These are phyloP conservation scores for Saraca asoca DNA, from an alignment of 331 rosid genomes.

Conservation along the genomic window DNA sequence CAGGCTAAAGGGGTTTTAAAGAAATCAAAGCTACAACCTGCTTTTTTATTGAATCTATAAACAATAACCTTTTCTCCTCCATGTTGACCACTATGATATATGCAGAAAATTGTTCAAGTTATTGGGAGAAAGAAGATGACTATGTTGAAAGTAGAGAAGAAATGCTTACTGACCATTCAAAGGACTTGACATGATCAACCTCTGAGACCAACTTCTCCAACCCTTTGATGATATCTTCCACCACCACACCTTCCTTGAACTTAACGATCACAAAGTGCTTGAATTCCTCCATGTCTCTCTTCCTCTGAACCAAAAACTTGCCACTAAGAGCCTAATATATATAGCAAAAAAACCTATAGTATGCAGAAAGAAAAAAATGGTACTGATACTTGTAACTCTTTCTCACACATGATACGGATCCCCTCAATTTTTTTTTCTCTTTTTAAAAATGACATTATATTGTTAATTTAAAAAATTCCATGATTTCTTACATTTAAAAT, in stretches of 20 bases:
- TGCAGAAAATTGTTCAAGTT: too few relatives aligned
- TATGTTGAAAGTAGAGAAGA: background rate
- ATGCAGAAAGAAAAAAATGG: background rate
- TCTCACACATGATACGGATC: too few relatives aligned
- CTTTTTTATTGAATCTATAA: too few relatives aligned
- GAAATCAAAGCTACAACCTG: too few relatives aligned
- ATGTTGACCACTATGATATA: too few relatives aligned
- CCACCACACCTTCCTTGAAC: slow-evolving; percentile 75
- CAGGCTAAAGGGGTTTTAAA: too few relatives aligned
- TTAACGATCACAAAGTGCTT: slow-evolving; percentile 82
- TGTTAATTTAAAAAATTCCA: too few relatives aligned
- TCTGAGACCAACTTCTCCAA: slow-evolving; percentile 74
- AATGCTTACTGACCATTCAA: slow-evolving; percentile 60
- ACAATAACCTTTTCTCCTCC: too few relatives aligned
- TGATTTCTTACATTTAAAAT: too few relatives aligned
- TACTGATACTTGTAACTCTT: too few relatives aligned
- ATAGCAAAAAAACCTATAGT: slow-evolving; percentile 14
- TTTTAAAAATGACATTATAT: too few relatives aligned
- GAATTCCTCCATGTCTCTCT: slow-evolving; percentile 63
- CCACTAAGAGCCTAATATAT: slow-evolving; percentile 35
- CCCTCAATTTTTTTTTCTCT: slow-evolving; percentile 28
- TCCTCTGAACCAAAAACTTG: slow-evolving; percentile 30
- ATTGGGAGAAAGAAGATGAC: too few relatives aligned
- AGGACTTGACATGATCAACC: slow-evolving; percentile 74
- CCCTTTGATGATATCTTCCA: slow-evolving; percentile 68